phyloP scores from a whole-genome alignment of 2,329 filamentous ascomycete genomes.

The Emergomyces orientalis region DNA sequence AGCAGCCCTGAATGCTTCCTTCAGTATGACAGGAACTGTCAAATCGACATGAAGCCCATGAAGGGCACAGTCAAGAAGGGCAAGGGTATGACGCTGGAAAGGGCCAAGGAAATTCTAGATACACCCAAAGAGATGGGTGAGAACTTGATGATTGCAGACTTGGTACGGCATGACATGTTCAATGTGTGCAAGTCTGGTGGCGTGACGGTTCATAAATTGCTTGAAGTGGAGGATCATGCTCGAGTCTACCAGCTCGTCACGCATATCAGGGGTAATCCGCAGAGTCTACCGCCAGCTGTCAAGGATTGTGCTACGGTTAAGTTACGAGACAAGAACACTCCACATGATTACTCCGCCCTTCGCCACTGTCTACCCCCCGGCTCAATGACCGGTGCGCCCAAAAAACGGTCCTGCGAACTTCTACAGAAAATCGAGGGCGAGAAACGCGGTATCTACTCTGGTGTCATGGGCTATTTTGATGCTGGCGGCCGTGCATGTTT shows the following conservation, averaged over 20 bases:
- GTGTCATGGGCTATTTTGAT: conserved; percentile 82
- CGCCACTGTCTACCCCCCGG: conserved; percentile 73
- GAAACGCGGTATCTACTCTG: conserved; percentile 68
- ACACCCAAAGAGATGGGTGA: conserved; percentile 86
- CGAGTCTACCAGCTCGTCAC: conserved; percentile 89
- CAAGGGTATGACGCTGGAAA: conserved; percentile 53
- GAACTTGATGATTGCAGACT: conserved; percentile 95
- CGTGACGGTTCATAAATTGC: conserved; percentile 67
- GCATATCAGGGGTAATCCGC: conserved; percentile 59
- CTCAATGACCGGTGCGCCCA: conserved; percentile 93
- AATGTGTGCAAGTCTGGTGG: conserved; percentile 66
- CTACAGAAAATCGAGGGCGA: conserved; percentile 58
- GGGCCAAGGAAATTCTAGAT: conserved; percentile 63
- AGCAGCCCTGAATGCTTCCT: conserved; percentile 87
- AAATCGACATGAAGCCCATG: conserved; percentile 68
- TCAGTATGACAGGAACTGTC: conserved; percentile 47
- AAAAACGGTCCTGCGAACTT: conserved; percentile 83
- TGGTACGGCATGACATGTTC: conserved; percentile 85
- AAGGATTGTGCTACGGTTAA: background rate
- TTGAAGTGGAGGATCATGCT: conserved; percentile 82
- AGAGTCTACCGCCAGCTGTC: conserved; percentile 15
- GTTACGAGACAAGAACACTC: conserved; percentile 5
- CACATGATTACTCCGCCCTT: conserved; percentile 61
- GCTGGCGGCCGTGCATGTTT: conserved; percentile 77
- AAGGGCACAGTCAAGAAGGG: conserved; percentile 90